Conservation (phyloP, 352 stramenopile genomes). For the Phytophthora brassicae region DNA sequence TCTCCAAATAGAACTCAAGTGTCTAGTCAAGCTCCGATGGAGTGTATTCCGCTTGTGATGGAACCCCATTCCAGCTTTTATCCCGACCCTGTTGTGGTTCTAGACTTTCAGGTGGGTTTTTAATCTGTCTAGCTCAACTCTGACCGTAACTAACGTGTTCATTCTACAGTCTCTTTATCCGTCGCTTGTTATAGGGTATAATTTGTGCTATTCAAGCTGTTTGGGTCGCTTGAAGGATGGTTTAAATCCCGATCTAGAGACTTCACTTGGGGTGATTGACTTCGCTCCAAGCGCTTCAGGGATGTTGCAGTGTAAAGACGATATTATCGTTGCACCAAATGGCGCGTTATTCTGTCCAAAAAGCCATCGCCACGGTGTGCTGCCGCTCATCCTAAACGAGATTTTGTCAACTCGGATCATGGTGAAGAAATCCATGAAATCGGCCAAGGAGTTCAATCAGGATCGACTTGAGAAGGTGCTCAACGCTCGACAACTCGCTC, state of each 20-base stretch:
- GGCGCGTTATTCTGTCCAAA: constrained; percentile 96
- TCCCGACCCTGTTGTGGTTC: constrained; percentile 96
- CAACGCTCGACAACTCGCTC: constrained; percentile 87
- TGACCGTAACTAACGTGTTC: neutral
- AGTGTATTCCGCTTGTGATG: constrained; percentile 93
- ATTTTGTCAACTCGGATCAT: constrained; percentile 96
- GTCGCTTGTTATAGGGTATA: constrained; percentile 99
- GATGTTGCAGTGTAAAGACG: constrained; percentile 48
- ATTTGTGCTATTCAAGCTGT: constrained; percentile 98
- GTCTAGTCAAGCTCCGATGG: constrained; percentile 88
- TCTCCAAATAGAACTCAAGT: constrained; percentile 85
- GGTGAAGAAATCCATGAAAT: constrained; percentile 97
- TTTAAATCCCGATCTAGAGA: constrained; percentile 66
- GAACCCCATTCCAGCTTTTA: constrained; percentile 97
- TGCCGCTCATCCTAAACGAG: constrained; percentile 97
- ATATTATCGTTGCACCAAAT: constrained; percentile 88
- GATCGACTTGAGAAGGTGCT: constrained; percentile 65
- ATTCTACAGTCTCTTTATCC: constrained; percentile 95
- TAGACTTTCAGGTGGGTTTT: constrained; percentile 94
- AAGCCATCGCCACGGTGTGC: constrained; percentile 91
- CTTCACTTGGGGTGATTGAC: constrained; percentile 61
- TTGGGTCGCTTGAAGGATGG: constrained; percentile 91
- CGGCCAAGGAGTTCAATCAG: constrained; percentile 75
- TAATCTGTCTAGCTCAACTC: neutral
- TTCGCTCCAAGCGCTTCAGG: constrained; percentile 46